Percentiles rank a stretch among this genome's conserved stretches.
phyloP scores from a whole-genome alignment of 805 yeast species.

The Starmerella stigmatis region DNA sequence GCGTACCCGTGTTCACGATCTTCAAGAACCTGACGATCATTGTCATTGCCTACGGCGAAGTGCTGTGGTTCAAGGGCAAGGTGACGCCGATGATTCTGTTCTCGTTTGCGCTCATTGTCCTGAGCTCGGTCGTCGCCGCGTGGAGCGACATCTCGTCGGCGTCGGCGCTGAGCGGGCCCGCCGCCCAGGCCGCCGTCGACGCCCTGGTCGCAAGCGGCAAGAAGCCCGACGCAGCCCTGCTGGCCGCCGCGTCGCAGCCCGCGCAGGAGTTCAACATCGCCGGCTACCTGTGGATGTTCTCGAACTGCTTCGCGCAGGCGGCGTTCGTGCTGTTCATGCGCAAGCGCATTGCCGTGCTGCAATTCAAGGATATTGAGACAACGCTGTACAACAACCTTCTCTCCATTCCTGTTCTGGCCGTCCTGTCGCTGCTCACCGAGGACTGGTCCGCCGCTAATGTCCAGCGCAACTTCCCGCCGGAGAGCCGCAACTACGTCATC shows the following conservation, averaged over 20 bases:
- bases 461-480: conserved; percentile 65
- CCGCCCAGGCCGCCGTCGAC: conserved; percentile 13
- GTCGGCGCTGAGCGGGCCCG: conserved; percentile 21
- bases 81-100: conserved; percentile 84
- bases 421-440: conserved; percentile 68
- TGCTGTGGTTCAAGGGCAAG: conserved; percentile 87
- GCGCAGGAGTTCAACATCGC: conserved; percentile 19
- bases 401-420: conserved; percentile 77
- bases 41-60: conserved; percentile 96
- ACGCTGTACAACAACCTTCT: conserved; percentile 95
- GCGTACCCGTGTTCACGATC: conserved; percentile 94
- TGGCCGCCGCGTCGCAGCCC: neutral
- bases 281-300: conserved; percentile 95
- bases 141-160: conserved; percentile 54
- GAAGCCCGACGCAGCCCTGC: conserved; percentile 10
- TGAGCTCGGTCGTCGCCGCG: conserved; percentile 92
- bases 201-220: conserved; percentile 29
- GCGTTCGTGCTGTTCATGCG: conserved; percentile 89
- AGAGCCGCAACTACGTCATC: conserved; percentile 54
- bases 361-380: conserved; percentile 85
- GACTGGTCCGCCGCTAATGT: conserved; percentile 86
- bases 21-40: conserved; percentile 96
- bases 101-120: conserved; percentile 82
- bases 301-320: conserved; percentile 90
- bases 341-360: conserved; percentile 93